phyloP scores from a whole-genome alignment of 768 basidiomycete species.

The Suillus luteus region DNA sequence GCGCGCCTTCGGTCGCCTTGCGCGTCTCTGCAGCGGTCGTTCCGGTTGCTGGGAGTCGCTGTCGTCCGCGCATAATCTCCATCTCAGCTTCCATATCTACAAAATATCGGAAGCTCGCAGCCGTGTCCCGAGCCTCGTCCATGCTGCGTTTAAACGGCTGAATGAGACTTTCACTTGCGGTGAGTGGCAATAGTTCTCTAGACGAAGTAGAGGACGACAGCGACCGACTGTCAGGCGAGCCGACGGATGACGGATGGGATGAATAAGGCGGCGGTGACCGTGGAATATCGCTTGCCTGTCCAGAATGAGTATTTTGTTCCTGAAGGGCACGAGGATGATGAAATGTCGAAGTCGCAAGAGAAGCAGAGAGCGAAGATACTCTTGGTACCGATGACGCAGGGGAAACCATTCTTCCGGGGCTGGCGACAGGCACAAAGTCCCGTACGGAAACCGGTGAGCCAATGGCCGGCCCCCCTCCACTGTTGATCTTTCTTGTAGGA shows the following conservation, averaged over 20 bases:
- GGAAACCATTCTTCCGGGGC: slow-evolving; percentile 39
- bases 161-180: slow-evolving; percentile 28
- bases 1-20: slow-evolving; percentile 12
- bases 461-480: slow-evolving; percentile 26
- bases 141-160: slow-evolving; percentile 48
- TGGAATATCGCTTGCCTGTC: slow-evolving; percentile 21
- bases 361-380: slow-evolving; percentile 70
- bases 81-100: slow-evolving; percentile 45
- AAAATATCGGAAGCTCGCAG: slow-evolving; percentile 50
- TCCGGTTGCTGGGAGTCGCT: slow-evolving; percentile 18
- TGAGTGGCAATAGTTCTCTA: slow-evolving; percentile 23
- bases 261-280: slow-evolving; percentile 38
- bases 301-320: slow-evolving; percentile 20
- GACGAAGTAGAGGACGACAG: slow-evolving; percentile 23
- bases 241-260: slow-evolving; percentile 36
- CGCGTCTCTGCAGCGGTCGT: slow-evolving; percentile 8
- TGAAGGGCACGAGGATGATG: slow-evolving; percentile 48
- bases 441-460: slow-evolving; percentile 44
- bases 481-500: slow-evolving; percentile 21
- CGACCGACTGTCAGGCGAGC: slow-evolving; percentile 24
- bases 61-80: slow-evolving; percentile 26
- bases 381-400: slow-evolving; percentile 42
- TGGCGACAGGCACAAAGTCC: slow-evolving; percentile 56
- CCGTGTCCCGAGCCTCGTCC: slow-evolving; percentile 46
- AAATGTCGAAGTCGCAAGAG: slow-evolving; percentile 60